phyloP scores from a whole-genome alignment of 768 basidiomycete species.

The Panaeolus cyanescens region DNA sequence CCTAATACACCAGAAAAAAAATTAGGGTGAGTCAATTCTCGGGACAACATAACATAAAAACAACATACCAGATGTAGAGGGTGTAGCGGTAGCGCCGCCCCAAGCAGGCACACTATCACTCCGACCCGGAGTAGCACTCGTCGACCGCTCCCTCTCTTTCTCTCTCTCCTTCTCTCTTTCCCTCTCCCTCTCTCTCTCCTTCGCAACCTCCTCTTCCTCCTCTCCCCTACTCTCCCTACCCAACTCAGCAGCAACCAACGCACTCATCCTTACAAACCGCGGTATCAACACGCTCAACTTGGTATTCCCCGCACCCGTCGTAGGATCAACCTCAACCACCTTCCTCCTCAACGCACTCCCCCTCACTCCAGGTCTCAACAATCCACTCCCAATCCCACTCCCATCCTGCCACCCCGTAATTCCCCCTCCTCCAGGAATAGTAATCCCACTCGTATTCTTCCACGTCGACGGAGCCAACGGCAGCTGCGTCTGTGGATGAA shows the following conservation, averaged over 20 bases:
- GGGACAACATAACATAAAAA: slow-evolving; percentile 1
- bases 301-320: slow-evolving; percentile 56
- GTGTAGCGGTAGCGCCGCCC: neutral
- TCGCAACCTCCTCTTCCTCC: slow-evolving; percentile 36
- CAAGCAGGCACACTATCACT: neutral
- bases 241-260: slow-evolving; percentile 76
- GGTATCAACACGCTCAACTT: slow-evolving; percentile 67
- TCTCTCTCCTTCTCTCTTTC: neutral
- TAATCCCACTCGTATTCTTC: neutral
- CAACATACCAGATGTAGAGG: neutral
- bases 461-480: neutral
- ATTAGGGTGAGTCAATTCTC: neutral
- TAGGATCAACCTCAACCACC: slow-evolving; percentile 23
- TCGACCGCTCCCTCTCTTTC: too few species aligned
- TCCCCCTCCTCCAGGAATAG: slow-evolving; percentile 41
- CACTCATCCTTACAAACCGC: slow-evolving; percentile 76
- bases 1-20: neutral
- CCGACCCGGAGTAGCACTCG: slow-evolving; percentile 3
- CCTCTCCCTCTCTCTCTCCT: slow-evolving; percentile 12
- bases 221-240: slow-evolving; percentile 69
- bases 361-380: slow-evolving; percentile 53
- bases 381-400: slow-evolving; percentile 71
- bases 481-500: neutral
- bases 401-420: slow-evolving; percentile 79
- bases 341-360: slow-evolving; percentile 65